Evolutionary conservation across 345 rosid species (phyloP), one percentile per base, ranked within the genome.

Genomic region (Arabis hirsuta): DNA sequence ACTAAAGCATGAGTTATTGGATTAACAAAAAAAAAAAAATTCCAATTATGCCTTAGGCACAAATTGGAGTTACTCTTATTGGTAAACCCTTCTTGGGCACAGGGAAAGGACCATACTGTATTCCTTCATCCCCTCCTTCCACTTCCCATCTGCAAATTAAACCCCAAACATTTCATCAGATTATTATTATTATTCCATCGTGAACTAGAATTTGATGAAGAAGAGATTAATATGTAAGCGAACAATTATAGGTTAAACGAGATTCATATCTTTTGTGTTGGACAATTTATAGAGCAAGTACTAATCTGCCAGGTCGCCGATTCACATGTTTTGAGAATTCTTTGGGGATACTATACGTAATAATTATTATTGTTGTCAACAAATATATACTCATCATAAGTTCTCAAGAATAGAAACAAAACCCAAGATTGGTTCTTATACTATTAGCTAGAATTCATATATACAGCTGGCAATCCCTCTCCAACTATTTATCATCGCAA

Each of bases 41-140:
- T 63, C 47, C 62, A 60, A 39, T 68, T 32, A 31, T 41, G 72
- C 70, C 76, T 62, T 77, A 39, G 64, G 73, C 54, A 70, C 20
- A 55, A n/a, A 76, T 81, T 0, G 76, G 84, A 24, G 44, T 75
- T 5, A 91, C 87, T 71, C 78, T 82, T 61, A 94, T 75, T 26
- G 97, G 96, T 64, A 91, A 81, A n/a, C 98, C 98, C 22, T 66
- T 80, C 74, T 81, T 89, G 53, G 98, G 97, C 10, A 94, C 95
- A 0, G 97, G 98, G 66, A 94, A 94, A 52, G 98, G 98, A 12
- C 89, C 95, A 71, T 94, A 94, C 39, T 91, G 97, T 67, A 94
- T 88, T 12, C 90, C 98, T 73, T 88, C 90, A 1, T 82, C 87
- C 2, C 77, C 84, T 78, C 89, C 95, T 47, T 80, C 69, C 34